Evolutionary conservation across 176 grass and related monocot genomes (phyloP).

Genomic region (Avena insularis): DNA sequence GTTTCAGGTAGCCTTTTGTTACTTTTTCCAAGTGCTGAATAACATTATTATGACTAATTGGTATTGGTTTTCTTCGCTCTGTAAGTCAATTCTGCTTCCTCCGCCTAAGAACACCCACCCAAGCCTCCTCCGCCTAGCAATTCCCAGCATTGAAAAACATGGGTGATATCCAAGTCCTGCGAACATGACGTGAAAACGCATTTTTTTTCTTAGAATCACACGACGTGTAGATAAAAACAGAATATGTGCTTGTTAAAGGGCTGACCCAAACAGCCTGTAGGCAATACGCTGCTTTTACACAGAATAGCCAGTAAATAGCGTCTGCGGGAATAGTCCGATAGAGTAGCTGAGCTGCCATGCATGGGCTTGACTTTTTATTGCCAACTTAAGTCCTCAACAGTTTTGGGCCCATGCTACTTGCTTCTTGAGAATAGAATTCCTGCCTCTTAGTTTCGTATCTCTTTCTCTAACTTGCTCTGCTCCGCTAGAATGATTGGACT

Average conservation of each 20-base stretch:
- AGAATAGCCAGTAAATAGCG: not conserved
- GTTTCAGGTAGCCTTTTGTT: constrained; percentile 54
- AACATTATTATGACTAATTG: constrained; percentile 27
- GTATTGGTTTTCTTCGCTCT: constrained; percentile 39
- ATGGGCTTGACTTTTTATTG: not conserved
- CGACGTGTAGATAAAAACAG: not conserved
- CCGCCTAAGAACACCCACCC: not conserved
- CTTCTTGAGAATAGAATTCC: not conserved
- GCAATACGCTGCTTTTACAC: not conserved
- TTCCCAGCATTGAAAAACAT: not conserved
- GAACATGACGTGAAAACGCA: too few species aligned
- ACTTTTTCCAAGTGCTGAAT: constrained; percentile 13
- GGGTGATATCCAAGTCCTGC: too few species aligned
- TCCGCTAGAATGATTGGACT: constrained; percentile 8
- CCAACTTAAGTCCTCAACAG: not conserved
- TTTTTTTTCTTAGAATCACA: not conserved
- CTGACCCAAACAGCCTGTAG: not conserved
- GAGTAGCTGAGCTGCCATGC: not conserved
- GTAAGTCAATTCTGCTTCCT: constrained; percentile 56
- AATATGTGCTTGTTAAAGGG: not conserved
- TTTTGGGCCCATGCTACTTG: not conserved
- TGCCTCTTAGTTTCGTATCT: not conserved
- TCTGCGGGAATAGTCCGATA: not conserved
- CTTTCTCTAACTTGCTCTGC: not conserved
- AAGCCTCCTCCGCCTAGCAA: not conserved